Evolutionary conservation across 768 basidiomycete genomes (phyloP).

Genomic region (Cystobasidium onofrii): DNA sequence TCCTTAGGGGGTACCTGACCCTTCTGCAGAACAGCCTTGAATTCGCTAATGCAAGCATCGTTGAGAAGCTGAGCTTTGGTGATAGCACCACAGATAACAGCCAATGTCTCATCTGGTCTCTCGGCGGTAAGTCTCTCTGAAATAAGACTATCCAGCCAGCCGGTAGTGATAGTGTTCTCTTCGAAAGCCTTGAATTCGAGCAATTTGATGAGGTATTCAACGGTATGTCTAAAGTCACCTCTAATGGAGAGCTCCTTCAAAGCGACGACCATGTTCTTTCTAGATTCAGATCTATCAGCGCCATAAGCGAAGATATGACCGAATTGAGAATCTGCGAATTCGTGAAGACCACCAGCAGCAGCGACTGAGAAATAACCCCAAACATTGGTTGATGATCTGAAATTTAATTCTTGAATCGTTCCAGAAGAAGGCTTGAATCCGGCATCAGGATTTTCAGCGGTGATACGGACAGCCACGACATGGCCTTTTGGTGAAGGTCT

Average conservation of each 20-base stretch:
- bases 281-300: conserved; percentile 82
- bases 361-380: conserved; percentile 99
- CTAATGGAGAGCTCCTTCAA: conserved; percentile 97
- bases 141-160: conserved; percentile 96
- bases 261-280: conserved; percentile 99
- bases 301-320: conserved; percentile 94
- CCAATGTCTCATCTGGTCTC: conserved; percentile 81
- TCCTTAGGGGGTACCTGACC: conserved; percentile 95
- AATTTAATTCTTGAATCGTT: conserved; percentile 94
- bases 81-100: conserved; percentile 91
- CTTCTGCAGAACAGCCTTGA: conserved; percentile 91
- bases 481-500: conserved; percentile 96
- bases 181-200: conserved; percentile 92
- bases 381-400: conserved; percentile 97
- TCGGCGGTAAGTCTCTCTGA: conserved; percentile 95
- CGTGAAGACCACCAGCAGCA: conserved; percentile 90
- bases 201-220: conserved; percentile 97
- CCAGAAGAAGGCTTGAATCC: conserved; percentile 95
- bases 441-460: conserved; percentile 97
- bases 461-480: conserved; percentile 97
- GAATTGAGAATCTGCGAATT: conserved; percentile 98
- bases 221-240: conserved; percentile 95
- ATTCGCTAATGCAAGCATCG: conserved; percentile 81
- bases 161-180: conserved; percentile 95
- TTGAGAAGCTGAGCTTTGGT: conserved; percentile 87